phyloP scores from a whole-genome alignment of 2,329 filamentous ascomycete species.

The Pseudocercospora macadamiae region DNA sequence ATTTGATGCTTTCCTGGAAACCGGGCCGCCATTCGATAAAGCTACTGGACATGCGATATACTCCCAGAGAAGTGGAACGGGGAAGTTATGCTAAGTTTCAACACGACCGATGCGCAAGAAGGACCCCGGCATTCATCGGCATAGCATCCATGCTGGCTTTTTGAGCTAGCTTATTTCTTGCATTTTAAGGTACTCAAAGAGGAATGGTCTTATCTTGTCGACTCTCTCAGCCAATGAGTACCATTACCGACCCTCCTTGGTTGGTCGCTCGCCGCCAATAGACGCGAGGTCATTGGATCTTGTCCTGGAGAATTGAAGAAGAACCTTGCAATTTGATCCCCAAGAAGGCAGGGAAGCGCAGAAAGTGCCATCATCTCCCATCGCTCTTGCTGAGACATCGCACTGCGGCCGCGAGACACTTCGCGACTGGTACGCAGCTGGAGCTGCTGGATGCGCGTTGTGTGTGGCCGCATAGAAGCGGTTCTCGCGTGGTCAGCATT shows the following conservation, averaged over 20 bases:
- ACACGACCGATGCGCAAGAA: background rate
- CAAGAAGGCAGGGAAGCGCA: background rate
- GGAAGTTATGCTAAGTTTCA: background rate
- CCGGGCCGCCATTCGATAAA: background rate
- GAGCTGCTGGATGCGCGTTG: background rate
- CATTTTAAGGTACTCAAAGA: background rate
- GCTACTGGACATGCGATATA: background rate
- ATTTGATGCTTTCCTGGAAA: background rate
- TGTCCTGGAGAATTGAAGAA: no score
- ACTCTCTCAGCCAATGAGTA: background rate
- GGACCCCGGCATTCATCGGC: constrained; percentile 7
- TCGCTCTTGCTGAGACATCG: background rate
- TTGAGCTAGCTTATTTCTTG: background rate
- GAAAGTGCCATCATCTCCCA: background rate
- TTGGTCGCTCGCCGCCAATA: background rate
- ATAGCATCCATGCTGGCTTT: background rate
- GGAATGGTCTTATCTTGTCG: constrained; percentile 5
- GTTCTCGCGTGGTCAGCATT: background rate
- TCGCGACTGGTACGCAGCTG: background rate
- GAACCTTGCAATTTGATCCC: background rate
- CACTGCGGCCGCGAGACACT: background rate
- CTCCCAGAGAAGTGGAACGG: background rate
- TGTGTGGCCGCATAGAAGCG: background rate
- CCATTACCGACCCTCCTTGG: background rate
- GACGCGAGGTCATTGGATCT: background rate